Evolutionary conservation across 2,329 filamentous ascomycete species (phyloP).

Genomic region (Grosmannia huntii): DNA sequence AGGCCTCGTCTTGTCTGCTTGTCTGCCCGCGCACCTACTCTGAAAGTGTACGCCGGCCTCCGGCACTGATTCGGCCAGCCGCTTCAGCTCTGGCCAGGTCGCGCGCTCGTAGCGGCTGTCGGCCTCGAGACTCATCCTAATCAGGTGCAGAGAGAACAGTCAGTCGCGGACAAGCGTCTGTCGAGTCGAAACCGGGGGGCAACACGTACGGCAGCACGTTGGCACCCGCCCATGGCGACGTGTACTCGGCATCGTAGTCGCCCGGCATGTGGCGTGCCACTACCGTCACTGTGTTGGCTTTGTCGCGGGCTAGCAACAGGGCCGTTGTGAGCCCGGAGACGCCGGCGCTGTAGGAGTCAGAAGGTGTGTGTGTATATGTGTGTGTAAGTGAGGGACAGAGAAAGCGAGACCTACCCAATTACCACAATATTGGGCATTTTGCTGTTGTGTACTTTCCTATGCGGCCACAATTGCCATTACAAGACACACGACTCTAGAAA

Average conservation of each 20-base stretch:
- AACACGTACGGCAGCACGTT: slow-evolving; percentile 59
- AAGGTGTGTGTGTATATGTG: background rate
- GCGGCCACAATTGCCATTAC: background rate
- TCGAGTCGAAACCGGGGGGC: background rate
- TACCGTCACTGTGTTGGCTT: slow-evolving; percentile 26
- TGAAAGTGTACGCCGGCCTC: slow-evolving; percentile 76
- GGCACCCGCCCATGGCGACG: slow-evolving; percentile 79
- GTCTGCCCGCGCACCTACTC: slow-evolving; percentile 24
- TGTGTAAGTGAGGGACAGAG: background rate
- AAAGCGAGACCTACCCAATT: slow-evolving; percentile 17
- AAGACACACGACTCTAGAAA: too few relatives aligned
- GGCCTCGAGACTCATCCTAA: slow-evolving; percentile 29
- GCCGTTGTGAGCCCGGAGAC: slow-evolving; percentile 40
- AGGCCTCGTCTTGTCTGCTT: background rate
- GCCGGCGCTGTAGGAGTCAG: slow-evolving; percentile 24
- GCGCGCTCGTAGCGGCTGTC: slow-evolving; percentile 45
- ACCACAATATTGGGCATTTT: slow-evolving; percentile 25
- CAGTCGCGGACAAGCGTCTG: background rate
- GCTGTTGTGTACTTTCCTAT: background rate
- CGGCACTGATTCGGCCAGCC: slow-evolving; percentile 47
- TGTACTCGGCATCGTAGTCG: slow-evolving; percentile 84
- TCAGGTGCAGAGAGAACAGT: slow-evolving; percentile 2
- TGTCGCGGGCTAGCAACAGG: slow-evolving; percentile 30
- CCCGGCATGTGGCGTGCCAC: slow-evolving; percentile 78
- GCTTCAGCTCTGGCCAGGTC: slow-evolving; percentile 50